A percentile compares a stretch with the other conserved stretches of the same genome.
Evolutionary conservation across 2,329 filamentous ascomycete species (phyloP).

Genomic region (Colletotrichum magnum): DNA sequence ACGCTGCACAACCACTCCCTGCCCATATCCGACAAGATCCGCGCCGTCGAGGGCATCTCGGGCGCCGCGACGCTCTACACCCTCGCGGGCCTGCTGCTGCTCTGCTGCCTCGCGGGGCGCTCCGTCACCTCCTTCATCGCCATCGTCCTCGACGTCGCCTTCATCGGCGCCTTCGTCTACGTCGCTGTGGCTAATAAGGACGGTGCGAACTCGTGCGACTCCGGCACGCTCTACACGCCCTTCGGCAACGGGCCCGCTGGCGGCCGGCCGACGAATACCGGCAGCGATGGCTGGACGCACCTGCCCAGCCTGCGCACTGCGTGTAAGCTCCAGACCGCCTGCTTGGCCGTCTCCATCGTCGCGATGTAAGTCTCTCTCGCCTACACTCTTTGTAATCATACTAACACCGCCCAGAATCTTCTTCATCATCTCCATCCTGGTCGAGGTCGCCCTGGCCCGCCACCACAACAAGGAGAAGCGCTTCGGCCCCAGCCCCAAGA

Average conservation of each 20-base stretch:
- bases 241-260: constrained; percentile 75
- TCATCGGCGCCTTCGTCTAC: constrained; percentile 84
- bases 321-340: constrained; percentile 83
- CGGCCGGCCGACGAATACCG: constrained; percentile 61
- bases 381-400: not conserved
- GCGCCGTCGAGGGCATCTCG: constrained; percentile 83
- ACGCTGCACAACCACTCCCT: constrained; percentile 76
- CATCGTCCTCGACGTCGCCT: constrained; percentile 82
- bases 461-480: constrained; percentile 82
- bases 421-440: constrained; percentile 79
- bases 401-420: constrained; percentile 67
- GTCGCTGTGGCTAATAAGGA: constrained; percentile 81
- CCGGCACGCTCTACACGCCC: constrained; percentile 71
- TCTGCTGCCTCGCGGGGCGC: constrained; percentile 85
- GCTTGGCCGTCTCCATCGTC: constrained; percentile 83
- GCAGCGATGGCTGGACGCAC: constrained; percentile 63
- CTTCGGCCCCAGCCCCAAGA: constrained; percentile 66
- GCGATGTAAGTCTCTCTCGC: constrained; percentile 69
- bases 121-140: constrained; percentile 80
- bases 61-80: constrained; percentile 83
- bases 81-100: constrained; percentile 78
- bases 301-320: constrained; percentile 66
- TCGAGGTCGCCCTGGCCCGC: constrained; percentile 77
- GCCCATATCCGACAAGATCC: constrained; percentile 74
- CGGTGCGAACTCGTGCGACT: constrained; percentile 75